These are phyloP conservation scores for Penicillium malachiteum DNA, from an alignment of 495 filamentous ascomycete species.

Conservation along the genomic window DNA sequence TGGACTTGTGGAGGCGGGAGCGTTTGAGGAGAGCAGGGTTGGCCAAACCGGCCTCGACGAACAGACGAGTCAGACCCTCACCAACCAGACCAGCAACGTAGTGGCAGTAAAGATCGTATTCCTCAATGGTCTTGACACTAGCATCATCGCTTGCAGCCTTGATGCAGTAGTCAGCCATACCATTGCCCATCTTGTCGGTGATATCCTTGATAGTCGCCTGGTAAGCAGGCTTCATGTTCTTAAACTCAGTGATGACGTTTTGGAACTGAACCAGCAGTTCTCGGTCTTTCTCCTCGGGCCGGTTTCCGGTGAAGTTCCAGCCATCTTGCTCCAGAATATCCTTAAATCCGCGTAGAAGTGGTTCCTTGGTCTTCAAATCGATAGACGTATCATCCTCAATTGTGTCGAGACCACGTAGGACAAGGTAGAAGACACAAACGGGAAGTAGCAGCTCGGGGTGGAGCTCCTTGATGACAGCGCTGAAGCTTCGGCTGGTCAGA, in stretches of 20 bases:
- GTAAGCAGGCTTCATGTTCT: conserved; percentile 84
- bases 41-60: conserved; percentile 83
- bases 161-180: conserved; percentile 92
- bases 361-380: conserved; percentile 75
- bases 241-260: conserved; percentile 80
- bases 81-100: conserved; percentile 97
- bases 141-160: conserved; percentile 76
- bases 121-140: conserved; percentile 77
- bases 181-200: conserved; percentile 91
- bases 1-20: conserved; percentile 80
- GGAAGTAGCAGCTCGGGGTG: conserved; percentile 91
- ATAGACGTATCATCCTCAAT: conserved; percentile 99
- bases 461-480: conserved; percentile 89
- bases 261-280: conserved; percentile 90
- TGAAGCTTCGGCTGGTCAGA: conserved; percentile 88
- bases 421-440: conserved; percentile 89
- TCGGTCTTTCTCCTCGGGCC: conserved; percentile 90
- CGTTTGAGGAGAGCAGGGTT: conserved; percentile 81
- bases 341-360: conserved; percentile 79
- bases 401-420: conserved; percentile 87
- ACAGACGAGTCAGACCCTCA: conserved; percentile 86
- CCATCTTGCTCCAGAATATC: conserved; percentile 74
- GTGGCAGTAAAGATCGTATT: conserved; percentile 95
- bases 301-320: conserved; percentile 85
- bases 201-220: conserved; percentile 90